Conservation (phyloP, 257 asterid species). For the Lithospermum erythrorhizon region DNA sequence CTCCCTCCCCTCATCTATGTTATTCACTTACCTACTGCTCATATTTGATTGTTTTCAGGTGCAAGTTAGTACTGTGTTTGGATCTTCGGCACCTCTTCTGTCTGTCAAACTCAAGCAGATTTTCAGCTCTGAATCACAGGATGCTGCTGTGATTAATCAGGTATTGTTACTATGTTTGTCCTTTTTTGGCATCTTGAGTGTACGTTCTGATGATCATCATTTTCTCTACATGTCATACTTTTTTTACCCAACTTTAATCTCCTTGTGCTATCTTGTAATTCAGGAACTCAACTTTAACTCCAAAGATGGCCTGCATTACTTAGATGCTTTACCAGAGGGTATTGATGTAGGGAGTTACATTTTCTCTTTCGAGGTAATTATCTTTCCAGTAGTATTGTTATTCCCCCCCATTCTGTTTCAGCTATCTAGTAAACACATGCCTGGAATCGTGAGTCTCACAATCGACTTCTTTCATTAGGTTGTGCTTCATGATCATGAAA, state of each 20-base stretch:
- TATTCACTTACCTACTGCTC: not conserved
- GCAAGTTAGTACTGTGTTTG: conserved; percentile 66
- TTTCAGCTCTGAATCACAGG: conserved; percentile 65
- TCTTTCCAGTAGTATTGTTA: conserved; percentile 1
- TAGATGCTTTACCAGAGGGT: conserved; percentile 56
- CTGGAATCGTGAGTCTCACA: conserved; percentile 9
- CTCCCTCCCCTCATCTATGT: not conserved
- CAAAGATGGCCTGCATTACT: conserved; percentile 46
- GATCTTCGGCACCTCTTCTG: conserved; percentile 67
- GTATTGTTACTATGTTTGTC: conserved; percentile 22
- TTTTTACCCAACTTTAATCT: not conserved
- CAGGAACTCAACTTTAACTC: conserved; percentile 79
- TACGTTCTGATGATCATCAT: not conserved
- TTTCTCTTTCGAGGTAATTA: conserved; percentile 74
- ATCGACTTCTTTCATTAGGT: conserved; percentile 33
- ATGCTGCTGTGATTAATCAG: conserved; percentile 77
- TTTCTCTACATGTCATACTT: not conserved
- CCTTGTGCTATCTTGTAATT: conserved; percentile 13
- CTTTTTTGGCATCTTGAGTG: conserved; percentile 4
- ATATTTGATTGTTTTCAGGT: conserved; percentile 32
- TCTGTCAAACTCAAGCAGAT: conserved; percentile 86
- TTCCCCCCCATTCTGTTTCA: conserved; percentile 8
- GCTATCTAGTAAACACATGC: not conserved
- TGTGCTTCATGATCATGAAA: conserved; percentile 61
- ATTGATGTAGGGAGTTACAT: conserved; percentile 64